Conservation (phyloP, 306 rosid species). For the Quercus berberidifolia region DNA sequence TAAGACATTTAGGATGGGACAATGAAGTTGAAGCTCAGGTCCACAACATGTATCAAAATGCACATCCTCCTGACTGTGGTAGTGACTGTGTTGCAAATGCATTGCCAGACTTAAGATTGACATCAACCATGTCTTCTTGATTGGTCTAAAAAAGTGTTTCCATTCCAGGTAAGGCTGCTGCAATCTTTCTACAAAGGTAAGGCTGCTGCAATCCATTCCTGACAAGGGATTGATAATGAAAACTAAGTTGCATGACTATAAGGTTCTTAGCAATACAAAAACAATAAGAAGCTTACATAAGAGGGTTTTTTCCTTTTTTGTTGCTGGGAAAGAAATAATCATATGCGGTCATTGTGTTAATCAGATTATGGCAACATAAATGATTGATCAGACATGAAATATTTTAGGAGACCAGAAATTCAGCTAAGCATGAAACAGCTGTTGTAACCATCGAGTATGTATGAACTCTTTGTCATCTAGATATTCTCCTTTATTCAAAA, state of each 20-base stretch:
- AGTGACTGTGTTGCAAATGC: constrained; percentile 42
- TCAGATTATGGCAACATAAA: background rate
- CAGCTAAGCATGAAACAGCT: background rate
- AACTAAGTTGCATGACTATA: background rate
- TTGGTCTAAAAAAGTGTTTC: constrained; percentile 80
- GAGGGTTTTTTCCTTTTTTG: background rate
- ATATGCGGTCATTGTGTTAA: background rate
- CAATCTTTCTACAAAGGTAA: constrained; percentile 88
- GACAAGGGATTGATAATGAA: background rate
- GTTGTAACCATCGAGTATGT: background rate
- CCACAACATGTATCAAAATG: constrained; percentile 38
- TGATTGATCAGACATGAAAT: background rate
- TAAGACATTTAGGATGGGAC: background rate
- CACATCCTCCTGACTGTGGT: constrained; percentile 60
- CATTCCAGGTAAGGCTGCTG: constrained; percentile 93
- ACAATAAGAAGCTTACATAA: background rate
- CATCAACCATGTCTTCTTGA: constrained; percentile 94
- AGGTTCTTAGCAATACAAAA: background rate
- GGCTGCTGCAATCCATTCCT: constrained; percentile 94
- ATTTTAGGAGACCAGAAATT: background rate
- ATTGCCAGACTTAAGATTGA: constrained; percentile 69
- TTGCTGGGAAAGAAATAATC: background rate
- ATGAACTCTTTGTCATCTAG: background rate
- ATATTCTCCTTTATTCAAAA: background rate
- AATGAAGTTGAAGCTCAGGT: background rate